Conservation (phyloP, 2,329 filamentous ascomycete species). For the Talaromyces sp. region DNA sequence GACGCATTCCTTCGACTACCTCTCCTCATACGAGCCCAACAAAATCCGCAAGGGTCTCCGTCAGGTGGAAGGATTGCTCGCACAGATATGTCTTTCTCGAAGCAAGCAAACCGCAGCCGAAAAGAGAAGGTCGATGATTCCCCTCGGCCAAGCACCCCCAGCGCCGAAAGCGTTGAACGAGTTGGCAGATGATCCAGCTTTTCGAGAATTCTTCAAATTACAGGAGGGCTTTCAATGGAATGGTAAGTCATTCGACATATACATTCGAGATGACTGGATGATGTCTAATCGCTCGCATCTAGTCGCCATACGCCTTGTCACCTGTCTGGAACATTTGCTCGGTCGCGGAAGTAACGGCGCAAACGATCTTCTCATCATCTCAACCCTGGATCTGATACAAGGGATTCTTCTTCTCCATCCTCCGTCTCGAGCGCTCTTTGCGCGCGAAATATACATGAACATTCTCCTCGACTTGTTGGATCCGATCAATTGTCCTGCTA, state of each 20-base stretch:
- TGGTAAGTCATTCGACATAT: constrained; percentile 40
- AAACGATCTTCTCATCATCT: constrained; percentile 84
- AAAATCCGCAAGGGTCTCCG: constrained; percentile 92
- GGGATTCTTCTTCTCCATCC: constrained; percentile 85
- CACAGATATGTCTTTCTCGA: constrained; percentile 81
- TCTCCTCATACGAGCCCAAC: constrained; percentile 82
- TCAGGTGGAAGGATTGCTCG: constrained; percentile 89
- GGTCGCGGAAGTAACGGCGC: constrained; percentile 76
- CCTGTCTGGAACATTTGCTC: constrained; percentile 79
- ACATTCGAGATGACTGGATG: no score
- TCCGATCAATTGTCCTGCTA: constrained; percentile 82
- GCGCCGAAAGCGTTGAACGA: constrained; percentile 63
- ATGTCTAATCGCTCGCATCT: constrained; percentile 12
- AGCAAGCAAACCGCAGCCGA: constrained; percentile 38
- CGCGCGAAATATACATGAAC: constrained; percentile 91
- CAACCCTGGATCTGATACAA: constrained; percentile 83
- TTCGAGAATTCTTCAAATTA: constrained; percentile 91
- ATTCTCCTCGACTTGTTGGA: constrained; percentile 92
- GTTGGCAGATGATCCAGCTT: constrained; percentile 77
- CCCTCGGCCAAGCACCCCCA: constrained; percentile 39
- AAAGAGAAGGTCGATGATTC: constrained; percentile 42
- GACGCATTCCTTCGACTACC: constrained; percentile 91
- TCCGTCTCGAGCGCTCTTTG: constrained; percentile 80
- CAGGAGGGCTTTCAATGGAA: constrained; percentile 99
- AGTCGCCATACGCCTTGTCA: constrained; percentile 79